Evolutionary conservation across 345 rosid species (phyloP).

Genomic region (Euphorbia tirucalli): DNA sequence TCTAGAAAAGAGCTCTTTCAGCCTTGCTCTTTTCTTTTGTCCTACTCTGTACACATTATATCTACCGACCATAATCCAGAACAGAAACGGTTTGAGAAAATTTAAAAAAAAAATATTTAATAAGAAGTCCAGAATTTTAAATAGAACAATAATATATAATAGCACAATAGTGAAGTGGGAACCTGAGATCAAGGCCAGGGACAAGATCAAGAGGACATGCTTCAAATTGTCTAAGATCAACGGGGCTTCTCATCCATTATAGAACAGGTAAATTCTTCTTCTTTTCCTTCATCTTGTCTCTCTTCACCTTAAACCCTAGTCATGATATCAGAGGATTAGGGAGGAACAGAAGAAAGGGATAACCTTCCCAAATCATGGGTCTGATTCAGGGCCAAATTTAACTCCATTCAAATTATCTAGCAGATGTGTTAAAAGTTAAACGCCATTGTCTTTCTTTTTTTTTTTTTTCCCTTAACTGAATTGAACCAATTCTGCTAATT

Average conservation of each 20-base stretch:
- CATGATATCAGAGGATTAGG: too few relatives aligned
- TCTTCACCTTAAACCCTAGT: conserved; percentile 19
- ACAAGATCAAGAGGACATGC: conserved; percentile 54
- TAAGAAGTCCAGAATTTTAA: background rate
- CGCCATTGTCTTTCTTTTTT: too few relatives aligned
- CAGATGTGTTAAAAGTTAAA: too few relatives aligned
- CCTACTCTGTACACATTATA: background rate
- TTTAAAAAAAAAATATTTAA: background rate
- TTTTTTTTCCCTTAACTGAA: too few relatives aligned
- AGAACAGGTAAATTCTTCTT: conserved; percentile 48
- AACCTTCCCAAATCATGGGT: too few relatives aligned
- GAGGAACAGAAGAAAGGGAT: too few relatives aligned
- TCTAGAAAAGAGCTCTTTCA: too few relatives aligned
- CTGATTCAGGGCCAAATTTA: too few relatives aligned
- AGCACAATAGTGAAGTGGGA: background rate
- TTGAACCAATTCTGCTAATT: too few relatives aligned
- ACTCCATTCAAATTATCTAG: too few relatives aligned
- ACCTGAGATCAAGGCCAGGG: conserved; percentile 85
- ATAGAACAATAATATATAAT: background rate
- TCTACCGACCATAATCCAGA: background rate
- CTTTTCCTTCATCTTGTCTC: conserved; percentile 13
- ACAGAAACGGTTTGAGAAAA: background rate
- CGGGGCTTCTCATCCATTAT: conserved; percentile 92
- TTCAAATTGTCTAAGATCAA: conserved; percentile 53
- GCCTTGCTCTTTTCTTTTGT: background rate